Conservation (phyloP, 805 yeast species). For the Metschnikowia kunwiensis region DNA sequence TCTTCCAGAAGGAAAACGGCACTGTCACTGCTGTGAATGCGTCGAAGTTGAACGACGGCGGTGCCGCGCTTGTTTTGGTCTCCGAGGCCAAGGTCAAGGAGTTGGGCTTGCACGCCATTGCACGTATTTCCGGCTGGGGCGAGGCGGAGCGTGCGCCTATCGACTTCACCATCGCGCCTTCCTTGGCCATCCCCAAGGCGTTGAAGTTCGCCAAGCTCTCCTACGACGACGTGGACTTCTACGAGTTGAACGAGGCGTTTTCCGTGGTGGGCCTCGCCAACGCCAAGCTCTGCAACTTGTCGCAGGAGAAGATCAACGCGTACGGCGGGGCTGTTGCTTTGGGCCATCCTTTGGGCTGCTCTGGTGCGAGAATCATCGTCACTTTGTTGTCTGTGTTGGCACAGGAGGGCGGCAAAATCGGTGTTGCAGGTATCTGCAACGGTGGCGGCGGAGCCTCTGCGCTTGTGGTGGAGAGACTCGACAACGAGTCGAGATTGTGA, state of each 20-base stretch:
- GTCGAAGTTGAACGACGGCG: conserved; percentile 96
- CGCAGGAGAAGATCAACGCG: conserved; percentile 69
- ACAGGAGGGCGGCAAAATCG: conserved; percentile 79
- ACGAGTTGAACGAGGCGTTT: conserved; percentile 97
- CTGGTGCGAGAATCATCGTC: conserved; percentile 92
- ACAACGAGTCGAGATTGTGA: conserved; percentile 36
- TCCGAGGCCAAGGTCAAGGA: conserved; percentile 83
- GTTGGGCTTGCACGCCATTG: conserved; percentile 83
- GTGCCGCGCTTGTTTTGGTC: conserved; percentile 88
- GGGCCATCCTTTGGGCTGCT: conserved; percentile 93
- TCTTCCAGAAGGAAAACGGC: conserved; percentile 90
- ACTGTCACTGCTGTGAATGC: conserved; percentile 98
- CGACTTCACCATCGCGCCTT: conserved; percentile 95
- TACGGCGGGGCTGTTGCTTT: conserved; percentile 96
- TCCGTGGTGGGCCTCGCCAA: conserved; percentile 94
- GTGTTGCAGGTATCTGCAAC: conserved; percentile 95
- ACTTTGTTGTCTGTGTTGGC: conserved; percentile 75
- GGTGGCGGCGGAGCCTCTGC: conserved; percentile 99
- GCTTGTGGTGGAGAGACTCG: conserved; percentile 72
- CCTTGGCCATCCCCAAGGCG: conserved; percentile 94
- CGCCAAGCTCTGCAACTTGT: conserved; percentile 63
- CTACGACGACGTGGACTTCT: conserved; percentile 73
- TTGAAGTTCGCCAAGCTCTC: conserved; percentile 76
- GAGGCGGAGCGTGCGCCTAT: conserved; percentile 96
- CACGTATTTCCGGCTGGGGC: conserved; percentile 91